These are phyloP conservation scores for Apiospora pterosperma DNA, from an alignment of 2,329 filamentous ascomycete genomes.

Conservation along the genomic window DNA sequence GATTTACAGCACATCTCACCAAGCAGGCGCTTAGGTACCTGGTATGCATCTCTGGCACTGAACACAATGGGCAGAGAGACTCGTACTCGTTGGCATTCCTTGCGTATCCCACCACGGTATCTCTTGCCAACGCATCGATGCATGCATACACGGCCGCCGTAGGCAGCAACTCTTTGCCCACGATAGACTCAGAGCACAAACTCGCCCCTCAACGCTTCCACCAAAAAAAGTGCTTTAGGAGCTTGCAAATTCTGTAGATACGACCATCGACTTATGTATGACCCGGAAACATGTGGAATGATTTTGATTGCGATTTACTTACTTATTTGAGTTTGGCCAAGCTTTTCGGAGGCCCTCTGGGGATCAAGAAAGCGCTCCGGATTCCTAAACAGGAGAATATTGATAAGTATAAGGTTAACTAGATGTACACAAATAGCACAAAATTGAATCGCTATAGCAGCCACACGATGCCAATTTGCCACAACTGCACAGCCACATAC, in stretches of 20 bases:
- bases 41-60: neutral
- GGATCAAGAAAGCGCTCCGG: neutral
- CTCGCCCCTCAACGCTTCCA: neutral
- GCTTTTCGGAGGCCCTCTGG: neutral
- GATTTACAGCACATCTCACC: neutral
- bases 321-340: neutral
- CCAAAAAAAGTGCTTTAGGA: neutral
- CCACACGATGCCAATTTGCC: neutral
- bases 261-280: neutral
- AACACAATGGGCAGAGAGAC: neutral
- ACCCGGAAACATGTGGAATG: neutral
- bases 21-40: neutral
- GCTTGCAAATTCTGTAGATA: neutral
- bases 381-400: neutral
- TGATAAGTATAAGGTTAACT: neutral
- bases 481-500: neutral
- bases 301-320: neutral
- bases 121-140: neutral
- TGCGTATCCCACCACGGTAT: neutral
- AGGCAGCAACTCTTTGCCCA: neutral
- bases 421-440: neutral
- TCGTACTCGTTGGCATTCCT: neutral
- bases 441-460: neutral
- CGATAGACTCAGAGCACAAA: neutral
- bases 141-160: neutral